Evolutionary conservation across 768 basidiomycete species (phyloP), one percentile per base, ranked within the genome.

Genomic region (Hysterangium stoloniferum): DNA sequence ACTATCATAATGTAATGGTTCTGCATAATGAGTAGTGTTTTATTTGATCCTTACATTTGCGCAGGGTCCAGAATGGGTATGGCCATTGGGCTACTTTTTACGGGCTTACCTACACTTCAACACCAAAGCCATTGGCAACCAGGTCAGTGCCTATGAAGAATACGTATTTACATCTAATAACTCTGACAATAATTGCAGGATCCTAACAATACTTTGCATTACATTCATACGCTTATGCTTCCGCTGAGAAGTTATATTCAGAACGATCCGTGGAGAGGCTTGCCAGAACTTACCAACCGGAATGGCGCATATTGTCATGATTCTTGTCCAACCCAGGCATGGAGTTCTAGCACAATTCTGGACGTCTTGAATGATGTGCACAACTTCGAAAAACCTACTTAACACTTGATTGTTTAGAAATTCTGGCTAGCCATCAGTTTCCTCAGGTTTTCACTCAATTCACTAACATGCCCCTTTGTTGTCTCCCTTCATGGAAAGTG

Each of bases 61-160:
- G 41, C 54, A 93, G 81, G 91, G 90, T 15, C 91, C 91, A 4
- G 89, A 93, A 62, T 96, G 91, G 92, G 86, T 84, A 8, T 95
- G 92, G 91, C 91, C 91, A 9, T 68, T 91, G 37, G 96, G 96
- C 3, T 98, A 92, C 70, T 97, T 96, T 76, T 68, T 98, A 55
- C 82, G 91, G 44, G 92, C 96, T 0, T 96, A 91, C 66, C 75
- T 97, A 38, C 67, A 89, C 62, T 98, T 98, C 64, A 91, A 96
- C 62, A 78, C 72, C 11, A 67, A 69, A 11, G 77, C 72, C 13
- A 68, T 66, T 8, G 86, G 85, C 20, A 79, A 81, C 64, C 65
- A 80, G 62, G 89, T 89, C 52, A 49, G 81, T 70, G 17, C 32
- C 44, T 11, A 19, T 9, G 45, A 35, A 11, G 28, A 4, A 29